Base-by-base conservation (phyloP, 2,329 filamentous ascomycete species). In the Aspergillus sp. region DNA sequence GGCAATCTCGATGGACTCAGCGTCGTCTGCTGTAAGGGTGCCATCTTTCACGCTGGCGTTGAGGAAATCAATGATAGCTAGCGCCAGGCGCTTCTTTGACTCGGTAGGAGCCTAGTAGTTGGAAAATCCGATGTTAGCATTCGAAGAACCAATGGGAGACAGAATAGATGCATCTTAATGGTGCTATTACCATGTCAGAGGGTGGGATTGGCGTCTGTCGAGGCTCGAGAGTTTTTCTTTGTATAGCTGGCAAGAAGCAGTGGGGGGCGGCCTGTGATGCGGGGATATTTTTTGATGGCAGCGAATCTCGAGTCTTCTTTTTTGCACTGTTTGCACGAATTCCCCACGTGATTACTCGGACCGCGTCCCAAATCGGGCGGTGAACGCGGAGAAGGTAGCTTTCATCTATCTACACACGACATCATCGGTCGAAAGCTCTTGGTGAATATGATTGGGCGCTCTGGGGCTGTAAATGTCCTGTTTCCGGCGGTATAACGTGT, bases 61-160 rank as follows among this genome's bases (percentile, higher is more conserved):
- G 61, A 99, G 89, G 82, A 96, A 99, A 80, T 98, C 91, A 81
- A 96, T 91, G 76, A 99, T 93, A 68, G 95, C 91, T 74, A 99
- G 90, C 76, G 95, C 95, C 64, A 99, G 89, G 79, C 93, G 91
- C 85, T 99, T 88, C 75, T 86, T 86, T 55, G 86, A 85, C 65
- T 82, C 80, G 56, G 72, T 73, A 14, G 74, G 73, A 59, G 75
- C 74, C 75, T 77, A 60, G 3, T 46, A 31, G 33, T 24, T 37
- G 4, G 15, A n/a, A 21, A 12, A 52, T 31, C 3, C 14, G 11
- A 14, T 3, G 31, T 52, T 46, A 52, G 54, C 33, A 14, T 51
- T 55, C n/a, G 2, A 15, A 8, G 15, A 5, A 6, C n/a, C 9
- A 27, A 6, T 12, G 1, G n/a, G 19, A 9, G 6, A 39, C 15